Evolutionary conservation across 2,329 filamentous ascomycete genomes (phyloP).

Genomic region (Fusarium humuli): DNA sequence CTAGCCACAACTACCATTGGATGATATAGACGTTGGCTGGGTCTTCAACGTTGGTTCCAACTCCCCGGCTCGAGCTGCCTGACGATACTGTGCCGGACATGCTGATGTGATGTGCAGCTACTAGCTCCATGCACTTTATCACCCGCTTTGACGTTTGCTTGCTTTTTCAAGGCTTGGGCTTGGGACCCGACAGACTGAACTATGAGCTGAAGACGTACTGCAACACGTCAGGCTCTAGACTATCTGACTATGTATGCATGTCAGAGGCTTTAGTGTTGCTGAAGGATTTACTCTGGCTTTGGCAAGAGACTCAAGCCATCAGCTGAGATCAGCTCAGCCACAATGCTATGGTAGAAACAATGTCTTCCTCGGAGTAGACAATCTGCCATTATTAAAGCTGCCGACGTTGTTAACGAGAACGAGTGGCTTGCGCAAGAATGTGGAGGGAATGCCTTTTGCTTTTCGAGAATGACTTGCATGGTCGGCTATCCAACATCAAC

Average conservation of each 20-base stretch:
- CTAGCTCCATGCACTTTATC: slow-evolving; percentile 11
- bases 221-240: slow-evolving; percentile 1
- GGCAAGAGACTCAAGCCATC: slow-evolving; percentile 10
- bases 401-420: slow-evolving; percentile 7
- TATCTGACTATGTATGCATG: not conserved
- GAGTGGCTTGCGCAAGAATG: slow-evolving; percentile 15
- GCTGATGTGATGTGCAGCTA: slow-evolving; percentile 22
- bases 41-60: slow-evolving; percentile 21
- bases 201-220: slow-evolving; percentile 21
- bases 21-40: slow-evolving; percentile 2
- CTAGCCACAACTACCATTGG: not conserved
- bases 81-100: slow-evolving; percentile 1
- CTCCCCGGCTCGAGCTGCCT: slow-evolving; percentile 2
- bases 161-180: slow-evolving; percentile 23
- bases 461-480: slow-evolving; percentile 8
- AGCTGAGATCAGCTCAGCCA: slow-evolving; percentile 14
- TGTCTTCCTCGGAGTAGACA: not conserved
- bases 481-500: not conserved
- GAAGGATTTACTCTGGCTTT: not conserved
- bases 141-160: slow-evolving; percentile 36
- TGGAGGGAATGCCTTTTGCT: slow-evolving; percentile 13
- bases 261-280: slow-evolving; percentile 1
- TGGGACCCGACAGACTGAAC: slow-evolving; percentile 29
- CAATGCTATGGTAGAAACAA: slow-evolving; percentile 9
- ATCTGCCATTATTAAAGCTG: slow-evolving; percentile 16